A percentile compares a stretch with the other conserved stretches of the same genome.
Conservation (phyloP, 2,329 filamentous ascomycete species). For the Lachnellula suecica region DNA sequence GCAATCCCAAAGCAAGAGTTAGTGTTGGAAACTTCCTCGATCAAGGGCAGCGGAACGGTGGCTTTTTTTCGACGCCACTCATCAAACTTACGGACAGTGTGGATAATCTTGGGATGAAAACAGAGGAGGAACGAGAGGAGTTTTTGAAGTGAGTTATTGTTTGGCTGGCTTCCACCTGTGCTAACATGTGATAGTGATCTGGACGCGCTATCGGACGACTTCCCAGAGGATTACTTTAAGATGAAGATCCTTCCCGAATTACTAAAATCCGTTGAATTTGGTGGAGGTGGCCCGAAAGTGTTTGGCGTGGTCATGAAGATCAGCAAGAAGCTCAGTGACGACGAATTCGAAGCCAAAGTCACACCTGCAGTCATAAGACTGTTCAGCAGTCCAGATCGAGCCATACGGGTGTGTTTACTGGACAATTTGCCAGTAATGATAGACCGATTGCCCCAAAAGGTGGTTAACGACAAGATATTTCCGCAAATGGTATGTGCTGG, state of each 20-base stretch:
- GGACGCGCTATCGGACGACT: constrained; percentile 85
- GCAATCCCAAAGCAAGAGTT: constrained; percentile 84
- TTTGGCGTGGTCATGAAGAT: constrained; percentile 90
- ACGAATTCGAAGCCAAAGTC: constrained; percentile 84
- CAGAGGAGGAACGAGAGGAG: constrained; percentile 76
- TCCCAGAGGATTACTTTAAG: constrained; percentile 97
- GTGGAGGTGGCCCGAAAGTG: constrained; percentile 89
- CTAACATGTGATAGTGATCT: constrained; percentile 56
- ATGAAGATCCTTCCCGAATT: constrained; percentile 94
- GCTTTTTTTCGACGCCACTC: constrained; percentile 90
- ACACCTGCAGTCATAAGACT: constrained; percentile 84
- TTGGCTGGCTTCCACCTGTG: constrained; percentile 22
- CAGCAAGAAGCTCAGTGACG: constrained; percentile 77
- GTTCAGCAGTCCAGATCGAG: constrained; percentile 88
- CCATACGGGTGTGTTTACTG: constrained; percentile 84
- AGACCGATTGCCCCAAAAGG: constrained; percentile 80
- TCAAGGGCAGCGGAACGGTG: constrained; percentile 76
- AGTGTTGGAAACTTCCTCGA: constrained; percentile 86
- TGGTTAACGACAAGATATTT: constrained; percentile 96
- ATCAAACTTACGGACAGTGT: constrained; percentile 92
- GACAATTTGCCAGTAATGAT: constrained; percentile 91
- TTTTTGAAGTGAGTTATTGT: constrained; percentile 64
- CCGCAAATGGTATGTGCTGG: constrained; percentile 73
- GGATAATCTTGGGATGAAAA: constrained; percentile 88
- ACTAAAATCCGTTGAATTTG: constrained; percentile 98